Base-by-base conservation (phyloP, 2,329 filamentous ascomycete species). In the Helotiales sp. region DNA sequence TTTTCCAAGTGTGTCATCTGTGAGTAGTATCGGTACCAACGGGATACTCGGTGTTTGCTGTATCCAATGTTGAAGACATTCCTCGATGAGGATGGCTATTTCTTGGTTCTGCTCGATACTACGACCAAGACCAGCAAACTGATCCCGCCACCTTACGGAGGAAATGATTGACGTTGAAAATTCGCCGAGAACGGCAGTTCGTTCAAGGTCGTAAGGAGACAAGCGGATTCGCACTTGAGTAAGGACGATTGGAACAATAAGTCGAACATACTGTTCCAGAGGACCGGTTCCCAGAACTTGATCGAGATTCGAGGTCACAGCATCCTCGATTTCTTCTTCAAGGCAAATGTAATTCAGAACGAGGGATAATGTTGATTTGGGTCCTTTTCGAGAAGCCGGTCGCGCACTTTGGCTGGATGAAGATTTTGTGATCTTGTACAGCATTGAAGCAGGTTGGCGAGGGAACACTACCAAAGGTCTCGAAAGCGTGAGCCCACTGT, bases 391-490 rank as follows among this genome's bases (percentile, higher is more conserved):
- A 67, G 69, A 65, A 17, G 45, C 47, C 5, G 52, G 30, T 5
- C 47, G 59, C 11, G 61, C 17, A 7, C 50, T 58, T 82, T 1
- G 80, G 82, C 32, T 76, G 13, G 66, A 30, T 82, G 1, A 80
- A 83, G 45, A 75, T 78, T 87, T 86, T 0, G 79, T 87, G 63
- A 97, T 91, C 75, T 90, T 93, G 80, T 96, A 97, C 0, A 95
- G 81, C 10, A 97, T 79, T 15, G 90, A 92, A 1, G 92, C 90
- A 0, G 95, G 92, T 73, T 97, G 93, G 70, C 91, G 91, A 0
- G 91, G 87, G 73, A 95, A 97, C 3, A 97, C 85, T 54, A 90
- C 81, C 17, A 92, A 80, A 20, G 81, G 82, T 62, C 79, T 84
- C 13, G 58, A 61, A 20, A 72, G 78, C 80, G 6, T 87, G 82